phyloP scores from a whole-genome alignment of 306 rosid genomes.

The Elaeagnus macrophylla region DNA sequence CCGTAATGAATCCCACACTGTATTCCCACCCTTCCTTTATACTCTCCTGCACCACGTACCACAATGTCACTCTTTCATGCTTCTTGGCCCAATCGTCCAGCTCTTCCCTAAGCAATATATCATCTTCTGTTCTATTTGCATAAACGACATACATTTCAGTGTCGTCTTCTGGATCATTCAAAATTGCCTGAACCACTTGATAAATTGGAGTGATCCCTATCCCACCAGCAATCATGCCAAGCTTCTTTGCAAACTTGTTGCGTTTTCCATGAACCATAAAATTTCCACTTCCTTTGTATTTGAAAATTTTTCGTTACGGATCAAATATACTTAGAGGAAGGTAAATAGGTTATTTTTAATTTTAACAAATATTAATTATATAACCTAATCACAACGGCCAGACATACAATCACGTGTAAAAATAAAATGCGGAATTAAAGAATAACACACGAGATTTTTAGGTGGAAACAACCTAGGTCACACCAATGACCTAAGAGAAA shows the following conservation, averaged over 20 bases:
- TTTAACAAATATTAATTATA: too few relatives aligned
- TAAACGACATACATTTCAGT: slow-evolving; percentile 71
- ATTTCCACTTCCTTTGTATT: slow-evolving; percentile 53
- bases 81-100: slow-evolving; percentile 56
- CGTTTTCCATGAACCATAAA: slow-evolving; percentile 44
- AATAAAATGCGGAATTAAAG: too few relatives aligned
- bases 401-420: too few relatives aligned
- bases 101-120: slow-evolving; percentile 61
- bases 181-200: slow-evolving; percentile 63
- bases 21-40: slow-evolving; percentile 55
- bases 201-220: slow-evolving; percentile 83
- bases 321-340: too few relatives aligned
- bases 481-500: too few relatives aligned
- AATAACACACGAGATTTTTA: too few relatives aligned
- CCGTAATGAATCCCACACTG: slow-evolving; percentile 55
- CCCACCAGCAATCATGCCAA: slow-evolving; percentile 79
- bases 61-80: slow-evolving; percentile 43
- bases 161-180: slow-evolving; percentile 58
- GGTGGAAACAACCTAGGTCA: too few relatives aligned
- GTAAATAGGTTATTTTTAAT: too few relatives aligned
- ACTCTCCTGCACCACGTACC: slow-evolving; percentile 65
- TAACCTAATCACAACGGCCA: too few relatives aligned
- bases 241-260: slow-evolving; percentile 42
- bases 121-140: slow-evolving; percentile 70
- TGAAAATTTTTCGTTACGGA: too few relatives aligned